Conservation (phyloP, 2,329 filamentous ascomycete species). For the Ascochyta viciae-villosae region DNA sequence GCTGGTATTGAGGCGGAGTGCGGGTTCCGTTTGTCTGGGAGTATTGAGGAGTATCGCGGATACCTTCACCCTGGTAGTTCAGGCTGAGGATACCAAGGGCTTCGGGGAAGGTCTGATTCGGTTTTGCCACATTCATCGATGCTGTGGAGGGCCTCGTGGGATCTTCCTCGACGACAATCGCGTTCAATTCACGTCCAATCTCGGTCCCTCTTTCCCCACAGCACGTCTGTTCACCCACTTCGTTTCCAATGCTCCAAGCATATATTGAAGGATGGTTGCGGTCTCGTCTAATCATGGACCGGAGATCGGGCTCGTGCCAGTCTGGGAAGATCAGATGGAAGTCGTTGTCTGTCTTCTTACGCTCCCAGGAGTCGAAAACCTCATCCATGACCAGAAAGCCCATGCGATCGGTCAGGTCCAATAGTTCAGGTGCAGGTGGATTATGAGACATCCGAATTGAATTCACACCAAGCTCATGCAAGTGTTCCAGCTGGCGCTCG, state of each 20-base stretch:
- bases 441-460: slow-evolving; percentile 63
- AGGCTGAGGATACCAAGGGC: slow-evolving; percentile 57
- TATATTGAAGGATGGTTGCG: slow-evolving; percentile 63
- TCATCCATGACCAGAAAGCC: slow-evolving; percentile 62
- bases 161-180: slow-evolving; percentile 56
- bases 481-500: slow-evolving; percentile 58
- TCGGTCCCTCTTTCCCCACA: slow-evolving; percentile 37
- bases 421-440: slow-evolving; percentile 59
- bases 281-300: slow-evolving; percentile 61
- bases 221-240: slow-evolving; percentile 58
- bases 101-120: slow-evolving; percentile 49
- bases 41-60: slow-evolving; percentile 36
- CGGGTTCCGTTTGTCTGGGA: slow-evolving; percentile 37
- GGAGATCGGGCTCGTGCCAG: slow-evolving; percentile 62
- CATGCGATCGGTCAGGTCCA: slow-evolving; percentile 59
- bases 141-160: slow-evolving; percentile 54
- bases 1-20: slow-evolving; percentile 50
- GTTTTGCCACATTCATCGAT: slow-evolving; percentile 56
- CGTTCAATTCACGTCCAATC: slow-evolving; percentile 46
- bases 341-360: slow-evolving; percentile 57
- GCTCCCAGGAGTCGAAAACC: slow-evolving; percentile 62
- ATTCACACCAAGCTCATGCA: slow-evolving; percentile 61
- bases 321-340: slow-evolving; percentile 61
- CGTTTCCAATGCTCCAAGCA: slow-evolving; percentile 63
- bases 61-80: slow-evolving; percentile 64